Evolutionary conservation across 2,329 filamentous ascomycete genomes (phyloP), one percentile per base, ranked within the genome.

Genomic region (Botrytis byssoidea): DNA sequence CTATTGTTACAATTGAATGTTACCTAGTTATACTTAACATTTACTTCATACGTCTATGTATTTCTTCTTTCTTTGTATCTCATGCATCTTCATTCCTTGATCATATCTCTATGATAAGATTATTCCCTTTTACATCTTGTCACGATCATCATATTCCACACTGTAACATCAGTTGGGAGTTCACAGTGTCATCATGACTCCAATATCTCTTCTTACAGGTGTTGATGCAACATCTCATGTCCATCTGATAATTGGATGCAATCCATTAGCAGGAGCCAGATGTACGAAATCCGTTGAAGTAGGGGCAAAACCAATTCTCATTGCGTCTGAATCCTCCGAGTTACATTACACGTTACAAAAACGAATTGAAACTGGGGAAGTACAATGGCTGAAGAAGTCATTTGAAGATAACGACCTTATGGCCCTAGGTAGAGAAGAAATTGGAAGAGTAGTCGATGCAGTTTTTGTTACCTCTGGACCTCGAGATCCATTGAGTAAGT

Each of bases 171-270:
- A 22, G 7, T 14, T 18, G 25, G 35, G 32, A 60, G 37, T 37
- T 35, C 22, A 16, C n/a, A 22, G 46, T 5, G n/a, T 37, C 40
- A 63, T 51, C 14, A 80, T 79, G 78, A 74, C 72, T 29, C 68
- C 68, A 6, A 69, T 76, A 67, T 85, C 91, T 5, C 86, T 97
- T 70, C 89, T 97, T 66, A 91, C 92, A 64, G 90, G 92, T 67
- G 86, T 92, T 77, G 90, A 94, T 81, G 91, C 90, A 79, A 86
- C 86, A 69, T 87, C 85, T 66, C 92, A 93, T 80, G 83, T 95
- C 59, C 96, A 99, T 82, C 86, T 99, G 74, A 89, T 99, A 79
- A 83, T 98, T 76, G 96, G 96, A 74, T 91, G 92, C 48, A 96
- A 95, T 79, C 90, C 95, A 22, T 88, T 99, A 59, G 95, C 96